These are phyloP conservation scores for Aspergillus eucalypticola DNA, from an alignment of 2,329 filamentous ascomycete genomes.

Conservation along the genomic window DNA sequence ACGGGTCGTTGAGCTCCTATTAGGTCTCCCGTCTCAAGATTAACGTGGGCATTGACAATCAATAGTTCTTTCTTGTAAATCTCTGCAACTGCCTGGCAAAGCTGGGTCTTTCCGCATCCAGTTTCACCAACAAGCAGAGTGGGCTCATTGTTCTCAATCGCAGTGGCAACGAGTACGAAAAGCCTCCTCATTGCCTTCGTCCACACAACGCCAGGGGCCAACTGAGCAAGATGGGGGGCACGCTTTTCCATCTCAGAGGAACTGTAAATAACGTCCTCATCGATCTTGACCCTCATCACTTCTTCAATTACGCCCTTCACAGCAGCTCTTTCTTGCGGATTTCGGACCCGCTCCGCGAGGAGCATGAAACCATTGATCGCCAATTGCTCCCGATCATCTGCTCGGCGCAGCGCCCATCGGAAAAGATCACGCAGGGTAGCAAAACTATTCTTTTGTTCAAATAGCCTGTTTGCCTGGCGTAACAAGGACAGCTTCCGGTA, in stretches of 20 bases:
- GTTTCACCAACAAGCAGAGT: conserved; percentile 95
- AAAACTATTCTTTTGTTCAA: conserved; percentile 97
- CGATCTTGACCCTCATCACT: conserved; percentile 82
- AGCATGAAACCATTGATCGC: conserved; percentile 95
- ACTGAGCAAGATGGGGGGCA: conserved; percentile 42
- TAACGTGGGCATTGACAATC: conserved; percentile 96
- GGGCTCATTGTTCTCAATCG: conserved; percentile 86
- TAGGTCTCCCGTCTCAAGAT: conserved; percentile 94
- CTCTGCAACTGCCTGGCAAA: conserved; percentile 88
- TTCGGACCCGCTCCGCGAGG: conserved; percentile 89
- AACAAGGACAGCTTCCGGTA: conserved; percentile 90
- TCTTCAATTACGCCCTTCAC: conserved; percentile 88
- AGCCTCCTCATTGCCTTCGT: conserved; percentile 90
- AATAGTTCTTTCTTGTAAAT: conserved; percentile 73
- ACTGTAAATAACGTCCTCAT: conserved; percentile 72
- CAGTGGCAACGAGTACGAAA: conserved; percentile 84
- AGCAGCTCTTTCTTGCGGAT: conserved; percentile 77
- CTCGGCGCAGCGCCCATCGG: conserved; percentile 84
- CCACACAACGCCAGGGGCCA: conserved; percentile 71
- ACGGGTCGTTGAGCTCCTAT: conserved; percentile 94
- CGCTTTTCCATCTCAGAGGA: conserved; percentile 59
- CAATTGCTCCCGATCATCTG: conserved; percentile 83
- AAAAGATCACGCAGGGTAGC: conserved; percentile 95
- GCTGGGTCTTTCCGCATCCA: conserved; percentile 95
- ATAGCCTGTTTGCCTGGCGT: conserved; percentile 84